These are phyloP conservation scores for Neurospora discreta DNA, from an alignment of 495 filamentous ascomycete genomes.

Conservation along the genomic window DNA sequence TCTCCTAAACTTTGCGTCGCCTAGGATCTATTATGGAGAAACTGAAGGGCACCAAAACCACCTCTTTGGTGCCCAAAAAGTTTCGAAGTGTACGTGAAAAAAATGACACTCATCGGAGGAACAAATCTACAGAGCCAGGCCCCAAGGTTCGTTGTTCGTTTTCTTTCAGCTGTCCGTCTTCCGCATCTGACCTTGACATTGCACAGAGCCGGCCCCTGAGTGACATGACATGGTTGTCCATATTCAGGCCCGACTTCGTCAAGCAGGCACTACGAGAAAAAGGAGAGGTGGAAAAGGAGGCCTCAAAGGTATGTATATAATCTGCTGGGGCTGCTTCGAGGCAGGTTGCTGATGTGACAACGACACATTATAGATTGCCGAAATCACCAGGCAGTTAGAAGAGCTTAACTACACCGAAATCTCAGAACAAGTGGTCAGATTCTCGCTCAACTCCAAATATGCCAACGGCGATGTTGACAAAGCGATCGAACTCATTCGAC, in stretches of 20 bases:
- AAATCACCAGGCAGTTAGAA: conserved; percentile 39
- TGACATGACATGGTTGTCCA: conserved; percentile 34
- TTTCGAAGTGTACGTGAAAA: conserved; percentile 71
- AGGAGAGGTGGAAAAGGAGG: conserved; percentile 38
- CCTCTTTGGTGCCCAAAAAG: conserved; percentile 24
- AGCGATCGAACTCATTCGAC: conserved; percentile 60
- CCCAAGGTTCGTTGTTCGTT: conserved; percentile 35
- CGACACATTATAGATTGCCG: conserved; percentile 37
- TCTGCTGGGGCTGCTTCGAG: neutral
- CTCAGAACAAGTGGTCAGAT: conserved; percentile 52
- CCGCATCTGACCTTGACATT: conserved; percentile 15
- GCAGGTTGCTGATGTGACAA: neutral
- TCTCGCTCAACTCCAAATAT: conserved; percentile 55
- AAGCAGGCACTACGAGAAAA: conserved; percentile 45
- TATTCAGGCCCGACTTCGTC: conserved; percentile 44
- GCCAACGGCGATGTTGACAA: conserved; percentile 60
- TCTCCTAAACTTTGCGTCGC: neutral
- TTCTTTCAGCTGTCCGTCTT: conserved; percentile 2
- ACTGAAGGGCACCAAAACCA: conserved; percentile 13
- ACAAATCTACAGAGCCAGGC: conserved; percentile 32
- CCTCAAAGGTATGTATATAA: conserved; percentile 22
- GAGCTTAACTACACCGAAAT: conserved; percentile 42
- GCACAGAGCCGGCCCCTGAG: conserved; percentile 26
- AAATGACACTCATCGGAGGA: conserved; percentile 37
- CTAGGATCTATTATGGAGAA: conserved; percentile 9